phyloP scores from a whole-genome alignment of 2,329 filamentous ascomycete genomes.

The Paecilomyces sp. region DNA sequence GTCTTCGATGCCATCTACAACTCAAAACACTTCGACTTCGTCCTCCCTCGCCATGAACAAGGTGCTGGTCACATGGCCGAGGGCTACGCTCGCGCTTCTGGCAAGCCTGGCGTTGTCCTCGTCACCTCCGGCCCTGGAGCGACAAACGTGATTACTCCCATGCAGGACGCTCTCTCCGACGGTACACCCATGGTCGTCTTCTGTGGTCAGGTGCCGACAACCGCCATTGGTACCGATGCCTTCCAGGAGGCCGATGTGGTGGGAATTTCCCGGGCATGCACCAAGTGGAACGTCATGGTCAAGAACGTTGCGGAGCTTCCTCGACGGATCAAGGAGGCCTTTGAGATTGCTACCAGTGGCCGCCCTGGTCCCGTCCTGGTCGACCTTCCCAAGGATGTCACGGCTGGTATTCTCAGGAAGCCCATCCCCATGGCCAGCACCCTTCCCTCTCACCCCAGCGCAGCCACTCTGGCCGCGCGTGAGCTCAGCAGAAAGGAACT shows the following conservation, averaged over 20 bases:
- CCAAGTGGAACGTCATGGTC: constrained; percentile 99
- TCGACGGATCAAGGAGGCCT: constrained; percentile 91
- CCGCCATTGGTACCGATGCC: constrained; percentile 85
- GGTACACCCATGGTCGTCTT: constrained; percentile 96
- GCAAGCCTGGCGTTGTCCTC: constrained; percentile 89
- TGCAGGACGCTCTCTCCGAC: constrained; percentile 93
- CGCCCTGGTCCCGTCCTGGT: constrained; percentile 91
- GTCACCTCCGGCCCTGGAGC: constrained; percentile 95
- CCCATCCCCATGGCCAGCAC: constrained; percentile 73
- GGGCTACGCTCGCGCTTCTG: constrained; percentile 88
- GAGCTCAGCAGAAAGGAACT: constrained; percentile 68
- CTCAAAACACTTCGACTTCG: constrained; percentile 92
- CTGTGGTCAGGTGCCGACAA: constrained; percentile 83
- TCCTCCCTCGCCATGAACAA: constrained; percentile 93
- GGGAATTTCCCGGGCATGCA: constrained; percentile 89
- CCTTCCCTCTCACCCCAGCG: constrained; percentile 74
- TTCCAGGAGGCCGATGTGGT: constrained; percentile 96
- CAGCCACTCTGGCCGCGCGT: constrained; percentile 73
- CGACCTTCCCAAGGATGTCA: constrained; percentile 94
- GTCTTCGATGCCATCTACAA: constrained; percentile 99
- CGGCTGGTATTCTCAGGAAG: constrained; percentile 71
- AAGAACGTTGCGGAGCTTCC: constrained; percentile 92
- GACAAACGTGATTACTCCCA: constrained; percentile 92
- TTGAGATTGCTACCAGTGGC: constrained; percentile 93
- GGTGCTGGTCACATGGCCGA: constrained; percentile 98